Base-by-base conservation (phyloP, 208 protist species). In the Crithidia mellificae region DNA sequence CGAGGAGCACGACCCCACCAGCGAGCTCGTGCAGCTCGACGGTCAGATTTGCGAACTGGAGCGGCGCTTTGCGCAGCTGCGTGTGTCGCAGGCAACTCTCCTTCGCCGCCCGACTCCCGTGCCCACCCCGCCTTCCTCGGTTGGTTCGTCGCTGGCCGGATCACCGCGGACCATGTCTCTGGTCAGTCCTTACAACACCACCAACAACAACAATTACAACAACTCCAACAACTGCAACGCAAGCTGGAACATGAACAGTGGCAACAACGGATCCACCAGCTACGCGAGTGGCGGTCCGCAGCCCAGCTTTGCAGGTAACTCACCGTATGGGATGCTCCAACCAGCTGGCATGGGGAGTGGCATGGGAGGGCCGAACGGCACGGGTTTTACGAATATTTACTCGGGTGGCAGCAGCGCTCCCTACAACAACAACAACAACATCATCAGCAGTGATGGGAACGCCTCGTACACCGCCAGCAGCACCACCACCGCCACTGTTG, bases 1-100 rank as follows among this genome's bases (percentile, higher is more conserved):
- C 61, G 89, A 92, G 68, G 77, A 90, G 53, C 63, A 87, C 66
- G 83, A 94, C 71, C 55, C 64, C 5, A 78, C 63, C 7, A 29
- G 17, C 14, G 72, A 72, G 61, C 57, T 91, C 12, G 56, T n/a
- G 22, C 69, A 73, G 44, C 58, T 81, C 6, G 89, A 94, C 49
- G 68, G 43, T 5, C 12, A 44, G 27, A 88, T 92, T 25, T 47
- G 36, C 2, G 62, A 65, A 51, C 49, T 94, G 25, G 84, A 94
- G 70, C 62, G 56, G 41, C 30, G 58, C 12, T 92, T 89, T 68
- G 39, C 41, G 9, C 74, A 29, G 34, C 81, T 92, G 50, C 82
- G 86, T 17, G 59, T 44, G 24, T 38, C 73, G 25, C 81, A 84
- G 72, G 76, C 89, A 19, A 22, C 56, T 24, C 51, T 83, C 46